Evolutionary conservation across 2,329 filamentous ascomycete genomes (phyloP).

Genomic region (Chrysoporthe austroafricana): DNA sequence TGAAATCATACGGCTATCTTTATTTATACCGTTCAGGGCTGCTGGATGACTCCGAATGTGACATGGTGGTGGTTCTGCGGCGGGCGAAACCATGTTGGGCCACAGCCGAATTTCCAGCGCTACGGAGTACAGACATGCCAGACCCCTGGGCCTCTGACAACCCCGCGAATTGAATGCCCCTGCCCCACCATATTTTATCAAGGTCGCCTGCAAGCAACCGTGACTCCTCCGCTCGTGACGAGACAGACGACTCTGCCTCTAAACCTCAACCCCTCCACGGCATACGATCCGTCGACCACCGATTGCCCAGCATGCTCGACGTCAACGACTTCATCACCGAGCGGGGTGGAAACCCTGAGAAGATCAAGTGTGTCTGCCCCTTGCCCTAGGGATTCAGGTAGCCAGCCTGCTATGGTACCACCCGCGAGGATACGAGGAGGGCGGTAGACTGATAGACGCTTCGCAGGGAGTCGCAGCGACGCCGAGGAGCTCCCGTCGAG

Average conservation of each 20-base stretch:
- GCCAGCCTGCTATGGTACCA: constrained; percentile 1
- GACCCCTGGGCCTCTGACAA: not conserved
- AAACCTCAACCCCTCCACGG: not conserved
- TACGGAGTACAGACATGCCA: not conserved
- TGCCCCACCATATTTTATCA: constrained; percentile 23
- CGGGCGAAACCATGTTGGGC: not conserved
- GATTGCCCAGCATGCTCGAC: constrained; percentile 66
- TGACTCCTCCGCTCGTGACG: constrained; percentile 15
- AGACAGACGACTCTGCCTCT: not conserved
- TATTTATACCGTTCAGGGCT: not conserved
- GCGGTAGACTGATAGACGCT: constrained; percentile 3
- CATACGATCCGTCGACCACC: constrained; percentile 8
- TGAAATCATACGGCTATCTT: not conserved
- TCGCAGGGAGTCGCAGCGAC: constrained; percentile 79
- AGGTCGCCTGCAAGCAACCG: constrained; percentile 4
- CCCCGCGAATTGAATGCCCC: constrained; percentile 2
- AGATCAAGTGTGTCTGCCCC: constrained; percentile 55
- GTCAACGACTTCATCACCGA: constrained; percentile 80
- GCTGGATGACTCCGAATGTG: not conserved
- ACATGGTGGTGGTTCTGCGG: not conserved
- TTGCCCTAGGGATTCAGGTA: not conserved
- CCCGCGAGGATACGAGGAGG: not conserved
- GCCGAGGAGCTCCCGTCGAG: constrained; percentile 78
- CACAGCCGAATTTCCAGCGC: not conserved
- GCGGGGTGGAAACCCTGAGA: constrained; percentile 87